Percentiles rank a stretch among this genome's conserved stretches.
Evolutionary conservation across 2,329 filamentous ascomycete species (phyloP).

Genomic region (Diplocarpon rosae): DNA sequence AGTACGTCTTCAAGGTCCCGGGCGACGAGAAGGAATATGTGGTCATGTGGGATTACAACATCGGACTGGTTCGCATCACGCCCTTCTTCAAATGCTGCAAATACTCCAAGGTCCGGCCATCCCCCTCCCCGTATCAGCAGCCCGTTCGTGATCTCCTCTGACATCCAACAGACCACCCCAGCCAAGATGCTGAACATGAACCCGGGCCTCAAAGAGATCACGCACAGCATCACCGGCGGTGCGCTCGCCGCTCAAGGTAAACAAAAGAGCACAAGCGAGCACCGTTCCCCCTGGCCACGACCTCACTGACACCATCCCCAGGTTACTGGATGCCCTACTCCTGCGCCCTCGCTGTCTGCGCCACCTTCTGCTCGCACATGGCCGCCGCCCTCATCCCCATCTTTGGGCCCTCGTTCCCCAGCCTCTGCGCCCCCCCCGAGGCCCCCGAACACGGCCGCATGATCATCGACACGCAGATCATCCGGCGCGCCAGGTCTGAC

Average conservation of each 20-base stretch:
- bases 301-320: slow-evolving; percentile 28
- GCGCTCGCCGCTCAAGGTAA: slow-evolving; percentile 80
- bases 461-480: slow-evolving; percentile 49
- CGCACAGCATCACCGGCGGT: slow-evolving; percentile 89
- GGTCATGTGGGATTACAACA: slow-evolving; percentile 96
- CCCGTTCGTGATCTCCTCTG: not conserved
- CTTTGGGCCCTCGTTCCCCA: slow-evolving; percentile 75
- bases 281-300: slow-evolving; percentile 1
- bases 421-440: slow-evolving; percentile 54
- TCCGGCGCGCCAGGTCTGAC: slow-evolving; percentile 41
- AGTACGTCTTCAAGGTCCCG: slow-evolving; percentile 70
- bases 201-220: slow-evolving; percentile 75
- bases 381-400: slow-evolving; percentile 79
- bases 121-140: not conserved
- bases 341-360: slow-evolving; percentile 76
- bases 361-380: slow-evolving; percentile 81
- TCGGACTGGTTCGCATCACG: slow-evolving; percentile 86
- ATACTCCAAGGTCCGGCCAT: slow-evolving; percentile 64
- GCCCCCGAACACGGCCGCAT: slow-evolving; percentile 54
- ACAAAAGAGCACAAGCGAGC: too few species aligned
- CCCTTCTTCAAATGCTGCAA: slow-evolving; percentile 87
- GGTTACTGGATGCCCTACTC: slow-evolving; percentile 95
- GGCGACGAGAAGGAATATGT: slow-evolving; percentile 55
- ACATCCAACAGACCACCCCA: slow-evolving; percentile 60
- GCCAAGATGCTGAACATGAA: slow-evolving; percentile 73